phyloP scores from a whole-genome alignment of 2,329 filamentous ascomycete species.

The Penicillium griseofulvum region DNA sequence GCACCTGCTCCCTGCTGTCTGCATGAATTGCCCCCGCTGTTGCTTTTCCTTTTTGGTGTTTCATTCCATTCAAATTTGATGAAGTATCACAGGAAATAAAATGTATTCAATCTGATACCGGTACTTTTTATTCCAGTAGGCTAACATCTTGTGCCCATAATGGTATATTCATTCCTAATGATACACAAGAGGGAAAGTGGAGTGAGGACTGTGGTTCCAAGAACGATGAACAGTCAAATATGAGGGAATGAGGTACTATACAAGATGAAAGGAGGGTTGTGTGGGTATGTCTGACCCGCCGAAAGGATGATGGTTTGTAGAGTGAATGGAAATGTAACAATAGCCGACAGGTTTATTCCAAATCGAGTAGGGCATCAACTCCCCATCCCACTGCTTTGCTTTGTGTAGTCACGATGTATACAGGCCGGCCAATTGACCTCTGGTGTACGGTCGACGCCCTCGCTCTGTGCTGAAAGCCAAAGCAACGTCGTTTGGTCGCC shows the following conservation, averaged over 20 bases:
- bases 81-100: not conserved
- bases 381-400: not conserved
- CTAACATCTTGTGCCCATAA: not conserved
- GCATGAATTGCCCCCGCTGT: not conserved
- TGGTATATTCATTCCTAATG: conserved; percentile 6
- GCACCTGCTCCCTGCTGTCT: not conserved
- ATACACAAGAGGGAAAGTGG: conserved; percentile 9
- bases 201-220: not conserved
- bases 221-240: not conserved
- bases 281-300: not conserved
- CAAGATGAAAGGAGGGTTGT: not conserved
- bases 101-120: not conserved
- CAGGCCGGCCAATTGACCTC: conserved; percentile 25
- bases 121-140: not conserved
- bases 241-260: not conserved
- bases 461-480: conserved; percentile 36
- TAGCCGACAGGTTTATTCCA: not conserved
- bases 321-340: not conserved
- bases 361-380: not conserved
- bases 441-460: conserved; percentile 27
- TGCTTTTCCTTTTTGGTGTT: not conserved
- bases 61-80: not conserved
- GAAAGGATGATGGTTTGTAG: not conserved
- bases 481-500: conserved; percentile 43
- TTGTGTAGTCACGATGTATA: conserved; percentile 16